Conservation (phyloP, 352 stramenopile species). For the Elongisporangium undulatum region DNA sequence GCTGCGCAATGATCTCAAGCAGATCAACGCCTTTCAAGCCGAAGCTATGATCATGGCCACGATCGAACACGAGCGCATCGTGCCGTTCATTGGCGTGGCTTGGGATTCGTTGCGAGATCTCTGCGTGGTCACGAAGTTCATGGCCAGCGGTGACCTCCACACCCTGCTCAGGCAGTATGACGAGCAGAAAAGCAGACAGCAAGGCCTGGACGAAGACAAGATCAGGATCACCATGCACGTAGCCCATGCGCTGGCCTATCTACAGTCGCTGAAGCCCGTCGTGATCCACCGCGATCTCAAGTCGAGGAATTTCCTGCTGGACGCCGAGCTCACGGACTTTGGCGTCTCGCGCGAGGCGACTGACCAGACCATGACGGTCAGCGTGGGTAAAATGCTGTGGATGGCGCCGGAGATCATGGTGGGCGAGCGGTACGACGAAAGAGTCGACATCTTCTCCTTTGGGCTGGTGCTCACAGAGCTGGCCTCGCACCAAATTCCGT, state of each 20-base stretch:
- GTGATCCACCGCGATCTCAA: constrained; percentile 1
- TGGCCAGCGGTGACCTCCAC: constrained; percentile 27
- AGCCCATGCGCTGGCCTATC: constrained; percentile 6
- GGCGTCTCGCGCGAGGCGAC: constrained; percentile 33
- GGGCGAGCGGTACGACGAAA: constrained; percentile 33
- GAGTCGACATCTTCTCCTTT: constrained; percentile 46
- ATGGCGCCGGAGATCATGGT: constrained; percentile 56
- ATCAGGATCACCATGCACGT: constrained; percentile 7
- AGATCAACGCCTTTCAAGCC: constrained; percentile 15
- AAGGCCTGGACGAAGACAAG: constrained; percentile 9
- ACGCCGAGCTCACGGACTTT: constrained; percentile 59
- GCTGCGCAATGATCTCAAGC: constrained; percentile 2
- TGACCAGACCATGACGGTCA: constrained; percentile 37
- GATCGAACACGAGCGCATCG: constrained; percentile 28
- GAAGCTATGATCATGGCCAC: constrained; percentile 20
- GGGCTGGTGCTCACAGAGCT: constrained; percentile 45
- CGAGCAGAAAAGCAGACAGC: neutral
- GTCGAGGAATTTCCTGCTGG: constrained; percentile 2
- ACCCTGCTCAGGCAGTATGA: constrained; percentile 6
- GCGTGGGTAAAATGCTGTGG: constrained; percentile 46
- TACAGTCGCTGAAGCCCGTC: constrained; percentile 4
- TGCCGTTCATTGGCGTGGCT: constrained; percentile 32
- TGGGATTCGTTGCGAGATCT: constrained; percentile 37
- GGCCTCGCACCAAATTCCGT: constrained; percentile 39
- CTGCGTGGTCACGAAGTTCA: constrained; percentile 37